Evolutionary conservation across 208 protist species (phyloP).

Genomic region (Trypanosoma brucei): DNA sequence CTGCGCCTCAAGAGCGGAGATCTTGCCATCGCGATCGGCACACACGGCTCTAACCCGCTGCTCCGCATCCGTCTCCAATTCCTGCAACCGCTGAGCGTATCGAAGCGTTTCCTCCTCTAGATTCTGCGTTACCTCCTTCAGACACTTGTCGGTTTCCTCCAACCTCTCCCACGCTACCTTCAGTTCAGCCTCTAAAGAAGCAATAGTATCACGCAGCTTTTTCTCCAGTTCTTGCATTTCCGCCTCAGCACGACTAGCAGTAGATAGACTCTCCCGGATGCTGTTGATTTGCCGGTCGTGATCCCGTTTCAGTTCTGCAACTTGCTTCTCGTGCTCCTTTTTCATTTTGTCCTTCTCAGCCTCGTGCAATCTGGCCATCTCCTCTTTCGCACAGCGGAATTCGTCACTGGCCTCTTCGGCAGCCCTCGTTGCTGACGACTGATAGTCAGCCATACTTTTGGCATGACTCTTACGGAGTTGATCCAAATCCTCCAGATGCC

Average conservation of each 20-base stretch:
- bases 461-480: conserved; percentile 6
- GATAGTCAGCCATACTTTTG: neutral
- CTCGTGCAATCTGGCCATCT: conserved; percentile 5
- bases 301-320: conserved; percentile 3
- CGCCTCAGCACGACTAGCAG: neutral
- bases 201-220: conserved; percentile 4
- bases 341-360: conserved; percentile 6
- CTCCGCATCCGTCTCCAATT: neutral
- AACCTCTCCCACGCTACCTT: neutral
- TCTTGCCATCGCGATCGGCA: neutral
- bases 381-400: conserved; percentile 7
- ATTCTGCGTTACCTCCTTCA: conserved; percentile 5
- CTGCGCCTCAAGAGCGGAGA: neutral
- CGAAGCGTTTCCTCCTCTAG: neutral
- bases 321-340: conserved; percentile 4
- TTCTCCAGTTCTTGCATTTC: neutral
- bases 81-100: neutral
- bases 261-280: conserved; percentile 2
- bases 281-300: conserved; percentile 1
- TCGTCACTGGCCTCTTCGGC: neutral
- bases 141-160: neutral
- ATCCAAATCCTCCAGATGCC: conserved; percentile 12
- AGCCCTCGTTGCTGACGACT: conserved; percentile 5
- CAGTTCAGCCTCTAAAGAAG: conserved; percentile 9
- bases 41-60: conserved; percentile 11